These are phyloP conservation scores for Tetrahymena thermophila DNA, from an alignment of 73 alveolate species.

Conservation along the genomic window DNA sequence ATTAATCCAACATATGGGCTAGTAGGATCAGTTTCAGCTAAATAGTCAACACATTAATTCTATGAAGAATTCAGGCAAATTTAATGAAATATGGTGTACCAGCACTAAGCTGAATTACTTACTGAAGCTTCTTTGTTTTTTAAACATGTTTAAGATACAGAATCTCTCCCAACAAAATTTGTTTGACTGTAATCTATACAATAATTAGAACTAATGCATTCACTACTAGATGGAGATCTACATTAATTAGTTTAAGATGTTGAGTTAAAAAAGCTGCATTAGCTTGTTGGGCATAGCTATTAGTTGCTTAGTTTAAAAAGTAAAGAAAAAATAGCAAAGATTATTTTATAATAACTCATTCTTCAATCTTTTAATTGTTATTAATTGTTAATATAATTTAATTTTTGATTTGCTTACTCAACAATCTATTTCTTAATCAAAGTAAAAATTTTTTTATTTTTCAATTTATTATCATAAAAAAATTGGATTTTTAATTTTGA, in stretches of 20 bases:
- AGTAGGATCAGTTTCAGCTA: neutral
- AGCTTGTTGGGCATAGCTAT: too few species aligned
- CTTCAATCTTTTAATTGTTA: too few species aligned
- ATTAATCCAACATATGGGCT: neutral
- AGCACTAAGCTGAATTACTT: neutral
- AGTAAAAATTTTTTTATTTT: too few species aligned
- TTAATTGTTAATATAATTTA: too few species aligned
- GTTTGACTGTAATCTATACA: neutral
- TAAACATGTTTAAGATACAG: neutral
- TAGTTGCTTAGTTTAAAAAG: too few species aligned
- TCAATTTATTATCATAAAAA: too few species aligned
- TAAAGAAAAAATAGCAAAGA: too few species aligned
- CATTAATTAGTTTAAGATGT: neutral
- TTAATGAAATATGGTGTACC: neutral
- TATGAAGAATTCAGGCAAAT: neutral
- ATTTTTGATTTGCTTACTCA: too few species aligned
- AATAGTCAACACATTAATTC: neutral
- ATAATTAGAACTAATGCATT: neutral
- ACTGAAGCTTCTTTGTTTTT: neutral
- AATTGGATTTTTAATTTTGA: too few species aligned
- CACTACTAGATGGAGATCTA: neutral
- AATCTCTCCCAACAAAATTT: neutral
- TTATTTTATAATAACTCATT: too few species aligned
- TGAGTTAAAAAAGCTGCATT: too few species aligned
- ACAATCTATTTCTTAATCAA: too few species aligned